Conservation (phyloP, 192 early-diverging fungal genomes). For the Coemansia sp. region DNA sequence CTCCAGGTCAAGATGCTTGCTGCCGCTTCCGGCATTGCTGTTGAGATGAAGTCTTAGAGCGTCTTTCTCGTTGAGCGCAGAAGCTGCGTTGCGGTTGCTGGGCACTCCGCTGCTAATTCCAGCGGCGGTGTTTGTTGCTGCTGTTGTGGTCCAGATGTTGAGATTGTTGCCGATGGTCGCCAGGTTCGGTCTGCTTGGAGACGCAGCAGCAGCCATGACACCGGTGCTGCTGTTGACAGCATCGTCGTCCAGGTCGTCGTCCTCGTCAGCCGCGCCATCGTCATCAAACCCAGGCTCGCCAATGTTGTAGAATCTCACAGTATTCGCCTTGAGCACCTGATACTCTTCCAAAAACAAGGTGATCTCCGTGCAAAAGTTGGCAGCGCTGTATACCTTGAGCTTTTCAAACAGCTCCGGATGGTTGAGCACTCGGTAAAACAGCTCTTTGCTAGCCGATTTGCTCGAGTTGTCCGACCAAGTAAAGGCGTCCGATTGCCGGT, state of each 20-base stretch:
- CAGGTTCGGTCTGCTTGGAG: conserved; percentile 23
- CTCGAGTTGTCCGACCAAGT: conserved; percentile 44
- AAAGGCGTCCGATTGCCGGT: conserved; percentile 48
- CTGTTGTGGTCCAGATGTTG: conserved; percentile 15
- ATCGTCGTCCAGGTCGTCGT: conserved; percentile 15
- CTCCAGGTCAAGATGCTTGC: conserved; percentile 36
- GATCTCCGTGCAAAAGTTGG: conserved; percentile 55
- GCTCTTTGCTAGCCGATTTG: conserved; percentile 39
- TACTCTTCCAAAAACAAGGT: conserved; percentile 58
- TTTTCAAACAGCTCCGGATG: conserved; percentile 52
- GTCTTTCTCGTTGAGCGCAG: conserved; percentile 28
- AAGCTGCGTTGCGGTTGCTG: neutral
- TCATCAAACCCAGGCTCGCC: conserved; percentile 52
- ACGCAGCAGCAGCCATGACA: neutral
- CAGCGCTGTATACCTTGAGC: conserved; percentile 50
- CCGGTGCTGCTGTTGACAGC: neutral
- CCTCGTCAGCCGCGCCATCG: conserved; percentile 19
- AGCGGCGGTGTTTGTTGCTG: neutral
- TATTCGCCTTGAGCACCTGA: conserved; percentile 55
- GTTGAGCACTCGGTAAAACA: conserved; percentile 54
- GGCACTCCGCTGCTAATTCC: neutral
- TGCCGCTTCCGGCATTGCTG: conserved; percentile 5
- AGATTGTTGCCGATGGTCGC: conserved; percentile 14
- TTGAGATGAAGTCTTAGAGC: conserved; percentile 43
- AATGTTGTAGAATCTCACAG: conserved; percentile 56